These are phyloP conservation scores for Cucurbita ficifolia DNA, from an alignment of 306 rosid species.

Conservation along the genomic window DNA sequence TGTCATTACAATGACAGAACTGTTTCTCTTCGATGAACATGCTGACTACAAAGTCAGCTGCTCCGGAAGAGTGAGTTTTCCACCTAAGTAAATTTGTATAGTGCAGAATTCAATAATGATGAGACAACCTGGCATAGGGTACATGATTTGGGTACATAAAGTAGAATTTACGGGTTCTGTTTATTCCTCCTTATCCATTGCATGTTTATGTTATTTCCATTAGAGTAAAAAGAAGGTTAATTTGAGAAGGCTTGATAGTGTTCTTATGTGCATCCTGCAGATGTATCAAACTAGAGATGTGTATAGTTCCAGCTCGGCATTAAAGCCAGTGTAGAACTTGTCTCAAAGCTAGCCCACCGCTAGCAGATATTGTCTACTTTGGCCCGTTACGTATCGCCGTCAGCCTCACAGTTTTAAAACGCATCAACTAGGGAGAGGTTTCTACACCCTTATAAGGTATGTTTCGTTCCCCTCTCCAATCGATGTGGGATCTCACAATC, in stretches of 20 bases:
- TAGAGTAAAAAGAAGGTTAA: slow-evolving; percentile 1
- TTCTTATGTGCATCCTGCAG: slow-evolving; percentile 3
- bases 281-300: background rate
- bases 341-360: background rate
- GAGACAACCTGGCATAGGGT: background rate
- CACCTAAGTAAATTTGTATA: background rate
- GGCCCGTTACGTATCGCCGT: too few species aligned
- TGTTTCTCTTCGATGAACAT: background rate
- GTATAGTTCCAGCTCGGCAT: background rate
- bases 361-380: too few species aligned
- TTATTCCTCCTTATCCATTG: background rate
- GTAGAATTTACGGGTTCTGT: background rate
- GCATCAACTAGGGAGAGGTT: too few species aligned
- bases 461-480: too few species aligned
- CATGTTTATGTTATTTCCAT: background rate
- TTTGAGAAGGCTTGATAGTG: background rate
- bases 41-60: background rate
- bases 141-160: background rate
- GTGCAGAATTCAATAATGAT: background rate
- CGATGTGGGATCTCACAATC: too few species aligned
- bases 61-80: background rate
- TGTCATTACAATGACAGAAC: background rate
- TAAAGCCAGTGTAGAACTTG: background rate
- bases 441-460: too few species aligned
- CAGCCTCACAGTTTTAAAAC: too few species aligned